These are phyloP conservation scores for Aureobasidium sp. DNA, from an alignment of 2,329 filamentous ascomycete species.

Conservation along the genomic window DNA sequence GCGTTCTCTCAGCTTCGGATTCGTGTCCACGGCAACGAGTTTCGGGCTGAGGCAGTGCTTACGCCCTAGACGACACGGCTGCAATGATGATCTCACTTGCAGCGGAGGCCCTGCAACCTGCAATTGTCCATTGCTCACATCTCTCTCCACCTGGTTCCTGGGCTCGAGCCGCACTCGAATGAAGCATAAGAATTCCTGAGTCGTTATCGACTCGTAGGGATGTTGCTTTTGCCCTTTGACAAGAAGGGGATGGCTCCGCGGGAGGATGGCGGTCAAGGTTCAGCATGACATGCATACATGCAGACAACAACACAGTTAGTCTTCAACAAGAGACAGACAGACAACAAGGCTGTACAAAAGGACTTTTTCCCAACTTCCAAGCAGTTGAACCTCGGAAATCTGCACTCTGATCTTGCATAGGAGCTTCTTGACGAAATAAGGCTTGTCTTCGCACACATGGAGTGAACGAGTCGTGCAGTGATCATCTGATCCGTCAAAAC, in stretches of 20 bases:
- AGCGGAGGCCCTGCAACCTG: background rate
- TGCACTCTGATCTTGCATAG: background rate
- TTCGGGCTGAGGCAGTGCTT: background rate
- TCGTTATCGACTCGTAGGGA: background rate
- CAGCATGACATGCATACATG: background rate
- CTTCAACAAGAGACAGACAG: background rate
- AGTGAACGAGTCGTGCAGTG: background rate
- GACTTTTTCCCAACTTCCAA: background rate
- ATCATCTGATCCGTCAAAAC: background rate
- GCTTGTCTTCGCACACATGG: background rate
- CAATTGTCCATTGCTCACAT: background rate
- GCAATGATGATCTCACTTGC: background rate
- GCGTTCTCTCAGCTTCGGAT: background rate
- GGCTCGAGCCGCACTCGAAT: background rate
- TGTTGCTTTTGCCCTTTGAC: background rate
- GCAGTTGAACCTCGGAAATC: background rate
- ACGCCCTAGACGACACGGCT: background rate
- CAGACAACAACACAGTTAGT: background rate
- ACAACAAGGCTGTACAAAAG: background rate
- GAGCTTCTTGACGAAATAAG: background rate
- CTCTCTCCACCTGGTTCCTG: background rate
- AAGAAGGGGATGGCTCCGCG: background rate
- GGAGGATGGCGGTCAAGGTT: background rate
- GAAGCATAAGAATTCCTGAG: background rate
- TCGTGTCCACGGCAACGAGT: slow-evolving; percentile 7